These are phyloP conservation scores for Schizopora paradoxa DNA, from an alignment of 1,284 basidiomycete genomes.

Conservation along the genomic window DNA sequence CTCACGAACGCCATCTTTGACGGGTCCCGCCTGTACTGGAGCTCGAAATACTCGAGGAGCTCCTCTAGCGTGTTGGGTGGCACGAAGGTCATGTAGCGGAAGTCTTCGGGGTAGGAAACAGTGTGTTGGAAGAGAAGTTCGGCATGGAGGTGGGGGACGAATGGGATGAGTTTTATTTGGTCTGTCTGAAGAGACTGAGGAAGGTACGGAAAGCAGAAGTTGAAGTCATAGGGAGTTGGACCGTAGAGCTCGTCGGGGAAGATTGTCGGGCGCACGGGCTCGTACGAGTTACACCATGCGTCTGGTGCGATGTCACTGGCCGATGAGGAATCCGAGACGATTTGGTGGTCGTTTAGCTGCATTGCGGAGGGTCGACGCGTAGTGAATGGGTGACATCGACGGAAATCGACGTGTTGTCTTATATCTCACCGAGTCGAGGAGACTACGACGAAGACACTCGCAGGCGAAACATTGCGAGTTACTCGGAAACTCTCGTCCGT, in stretches of 20 bases:
- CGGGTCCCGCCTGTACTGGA: slow-evolving; percentile 17
- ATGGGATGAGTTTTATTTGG: slow-evolving; percentile 37
- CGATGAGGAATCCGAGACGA: too few relatives aligned
- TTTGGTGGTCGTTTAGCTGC: too few relatives aligned
- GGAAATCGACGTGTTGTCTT: too few relatives aligned
- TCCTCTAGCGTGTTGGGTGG: slow-evolving; percentile 16
- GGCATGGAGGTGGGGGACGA: slow-evolving; percentile 32
- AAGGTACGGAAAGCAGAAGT: slow-evolving; percentile 27
- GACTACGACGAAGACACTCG: too few relatives aligned
- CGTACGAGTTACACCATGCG: too few relatives aligned
- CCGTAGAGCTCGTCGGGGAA: slow-evolving; percentile 15
- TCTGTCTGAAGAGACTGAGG: slow-evolving; percentile 28
- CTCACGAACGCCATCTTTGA: slow-evolving; percentile 29
- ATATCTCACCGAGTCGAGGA: too few relatives aligned
- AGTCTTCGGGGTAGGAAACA: slow-evolving; percentile 17
- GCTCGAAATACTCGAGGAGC: slow-evolving; percentile 16
- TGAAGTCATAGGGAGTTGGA: slow-evolving; percentile 25
- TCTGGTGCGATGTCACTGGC: too few relatives aligned
- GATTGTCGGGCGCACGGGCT: too few relatives aligned
- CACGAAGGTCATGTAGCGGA: slow-evolving; percentile 18
- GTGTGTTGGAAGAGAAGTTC: slow-evolving; percentile 25
- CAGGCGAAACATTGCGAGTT: too few relatives aligned
- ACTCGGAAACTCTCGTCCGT: too few relatives aligned
- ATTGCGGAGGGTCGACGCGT: too few relatives aligned
- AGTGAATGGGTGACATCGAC: too few relatives aligned